phyloP scores from a whole-genome alignment of 768 basidiomycete species.

The Amanita rimosa region DNA sequence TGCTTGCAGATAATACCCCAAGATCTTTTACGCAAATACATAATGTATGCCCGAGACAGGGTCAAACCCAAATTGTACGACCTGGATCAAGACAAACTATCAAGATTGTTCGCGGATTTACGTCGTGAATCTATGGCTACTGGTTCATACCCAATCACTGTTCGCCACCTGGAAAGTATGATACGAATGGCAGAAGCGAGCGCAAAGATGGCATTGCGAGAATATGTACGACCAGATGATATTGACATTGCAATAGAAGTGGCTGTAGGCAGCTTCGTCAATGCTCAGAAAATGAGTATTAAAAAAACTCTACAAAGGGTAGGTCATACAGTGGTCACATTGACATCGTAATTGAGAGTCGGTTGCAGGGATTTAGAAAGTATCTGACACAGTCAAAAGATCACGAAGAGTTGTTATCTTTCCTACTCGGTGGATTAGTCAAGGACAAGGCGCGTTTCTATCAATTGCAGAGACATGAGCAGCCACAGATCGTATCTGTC shows the following conservation, averaged over 20 bases:
- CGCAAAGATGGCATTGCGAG: constrained; percentile 95
- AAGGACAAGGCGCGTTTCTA: constrained; percentile 87
- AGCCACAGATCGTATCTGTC: constrained; percentile 68
- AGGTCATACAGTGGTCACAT: too few relatives aligned
- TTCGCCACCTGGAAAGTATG: constrained; percentile 97
- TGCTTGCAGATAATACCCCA: constrained; percentile 81
- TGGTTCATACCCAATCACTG: constrained; percentile 97
- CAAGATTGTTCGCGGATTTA: constrained; percentile 89
- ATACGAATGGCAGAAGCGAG: constrained; percentile 98
- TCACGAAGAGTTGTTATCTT: constrained; percentile 90
- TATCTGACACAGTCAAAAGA: constrained; percentile 94
- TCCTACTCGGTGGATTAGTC: constrained; percentile 86
- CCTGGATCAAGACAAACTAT: constrained; percentile 90
- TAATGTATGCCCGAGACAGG: constrained; percentile 96
- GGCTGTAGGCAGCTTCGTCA: constrained; percentile 90
- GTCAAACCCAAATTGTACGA: constrained; percentile 90
- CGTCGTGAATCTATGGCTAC: constrained; percentile 94
- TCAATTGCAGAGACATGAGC: constrained; percentile 64
- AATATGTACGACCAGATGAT: constrained; percentile 93
- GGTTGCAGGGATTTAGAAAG: constrained; percentile 80
- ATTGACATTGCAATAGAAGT: constrained; percentile 97
- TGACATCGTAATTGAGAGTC: constrained; percentile 2
- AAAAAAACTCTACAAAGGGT: constrained; percentile 96
- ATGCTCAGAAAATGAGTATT: constrained; percentile 94
- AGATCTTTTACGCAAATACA: constrained; percentile 92